Evolutionary conservation across 2,329 filamentous ascomycete genomes (phyloP), one percentile per base, ranked within the genome.

Genomic region (Neoascochyta sp.): DNA sequence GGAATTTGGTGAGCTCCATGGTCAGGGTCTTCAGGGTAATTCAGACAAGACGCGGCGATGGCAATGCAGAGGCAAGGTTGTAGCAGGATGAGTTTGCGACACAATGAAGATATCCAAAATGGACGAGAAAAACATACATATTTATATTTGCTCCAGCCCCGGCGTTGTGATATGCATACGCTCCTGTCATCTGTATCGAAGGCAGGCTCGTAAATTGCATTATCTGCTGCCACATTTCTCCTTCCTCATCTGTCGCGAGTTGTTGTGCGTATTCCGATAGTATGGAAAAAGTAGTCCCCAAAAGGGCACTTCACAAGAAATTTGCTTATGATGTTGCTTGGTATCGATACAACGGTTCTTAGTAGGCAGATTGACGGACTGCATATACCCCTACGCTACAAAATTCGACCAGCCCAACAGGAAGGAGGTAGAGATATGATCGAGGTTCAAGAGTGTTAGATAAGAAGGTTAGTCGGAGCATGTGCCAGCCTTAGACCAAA

Each of bases 1-100:
- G 61, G 34, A 64, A 64, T 28, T 41, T 58, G 40, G 52, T 49
- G 52, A 66, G 53, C 54, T 64, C 55, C 63, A 66, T 66, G 27
- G 32, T 36, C 46, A 46, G 24, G 28, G 37, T 41, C 52, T 23
- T 50, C 34, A 51, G 46, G 50, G 45, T 15, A 38, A 46, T 26
- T 44, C 26, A 36, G 32, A 43, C 39, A 43, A 45, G 45, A 41
- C 38, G 35, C 24, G 35, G 31, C 22, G 27, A 42, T 41, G 30
- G 34, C 49, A 24, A 42, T 50, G 47, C 39, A 24, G 32, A 46
- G 25, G 40, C 45, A 43, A 36, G 46, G 47, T 45, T 34, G 46
- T 37, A 46, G 45, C 36, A 34, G 43, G 39, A 29, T 36, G 39
- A 41, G 34, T 31, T 33, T 47, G 43, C 35, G 20, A 39, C 31